These are phyloP conservation scores for Chaetoscypha palmicola DNA, from an alignment of 2,329 filamentous ascomycete genomes.

Conservation along the genomic window DNA sequence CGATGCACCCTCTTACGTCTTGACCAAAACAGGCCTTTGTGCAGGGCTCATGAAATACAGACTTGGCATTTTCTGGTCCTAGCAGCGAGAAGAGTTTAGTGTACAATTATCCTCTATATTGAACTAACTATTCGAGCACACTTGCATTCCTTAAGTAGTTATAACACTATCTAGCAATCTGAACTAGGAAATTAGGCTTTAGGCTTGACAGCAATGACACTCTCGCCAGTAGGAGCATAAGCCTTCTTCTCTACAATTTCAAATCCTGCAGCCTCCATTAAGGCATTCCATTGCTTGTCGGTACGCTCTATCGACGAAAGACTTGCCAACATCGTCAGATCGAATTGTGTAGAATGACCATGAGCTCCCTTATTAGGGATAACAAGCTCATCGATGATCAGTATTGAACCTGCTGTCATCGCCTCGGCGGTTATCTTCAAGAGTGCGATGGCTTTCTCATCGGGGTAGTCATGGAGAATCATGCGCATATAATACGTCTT, in stretches of 20 bases:
- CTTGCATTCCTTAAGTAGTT: too few species aligned
- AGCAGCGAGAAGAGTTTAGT: too few species aligned
- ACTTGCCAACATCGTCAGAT: conserved; percentile 33
- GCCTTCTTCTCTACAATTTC: conserved; percentile 11
- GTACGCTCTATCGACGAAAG: conserved; percentile 33
- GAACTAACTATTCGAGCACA: too few species aligned
- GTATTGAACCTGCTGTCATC: conserved; percentile 32
- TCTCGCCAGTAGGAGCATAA: conserved; percentile 2
- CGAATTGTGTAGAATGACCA: conserved; percentile 29
- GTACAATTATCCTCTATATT: too few species aligned
- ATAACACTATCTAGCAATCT: too few species aligned
- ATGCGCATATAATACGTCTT: conserved; percentile 34
- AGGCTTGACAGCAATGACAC: conserved; percentile 5
- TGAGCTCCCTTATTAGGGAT: conserved; percentile 32
- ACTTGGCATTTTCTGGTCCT: too few species aligned
- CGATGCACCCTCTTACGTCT: too few species aligned
- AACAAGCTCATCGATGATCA: conserved; percentile 38
- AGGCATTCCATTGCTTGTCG: conserved; percentile 29
- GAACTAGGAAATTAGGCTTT: too few species aligned
- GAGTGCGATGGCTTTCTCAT: conserved; percentile 30
- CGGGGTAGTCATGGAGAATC: conserved; percentile 35
- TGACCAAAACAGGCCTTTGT: too few species aligned
- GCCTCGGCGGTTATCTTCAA: conserved; percentile 31
- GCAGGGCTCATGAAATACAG: too few species aligned
- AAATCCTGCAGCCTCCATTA: conserved; percentile 9